Conservation (phyloP, 805 yeast species). For the Kuraishia molischiana region DNA sequence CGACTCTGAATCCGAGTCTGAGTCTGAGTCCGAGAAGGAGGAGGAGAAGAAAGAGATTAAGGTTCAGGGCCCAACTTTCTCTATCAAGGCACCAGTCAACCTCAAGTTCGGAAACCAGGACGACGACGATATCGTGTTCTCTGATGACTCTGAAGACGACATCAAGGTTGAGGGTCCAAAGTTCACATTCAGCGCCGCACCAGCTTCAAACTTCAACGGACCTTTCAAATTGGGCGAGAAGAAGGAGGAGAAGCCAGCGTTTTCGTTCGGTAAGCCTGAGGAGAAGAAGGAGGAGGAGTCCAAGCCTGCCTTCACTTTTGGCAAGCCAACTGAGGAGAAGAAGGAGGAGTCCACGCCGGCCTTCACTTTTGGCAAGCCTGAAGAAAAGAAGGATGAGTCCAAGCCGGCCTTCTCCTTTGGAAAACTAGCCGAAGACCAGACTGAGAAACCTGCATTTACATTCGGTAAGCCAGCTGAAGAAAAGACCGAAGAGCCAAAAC, state of each 20-base stretch:
- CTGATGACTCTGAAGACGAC: conserved; percentile 51
- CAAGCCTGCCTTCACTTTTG: conserved; percentile 13
- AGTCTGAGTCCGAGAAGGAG: conserved; percentile 38
- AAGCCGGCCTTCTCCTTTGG: conserved; percentile 17
- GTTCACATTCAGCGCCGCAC: conserved; percentile 37
- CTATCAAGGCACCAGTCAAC: conserved; percentile 33
- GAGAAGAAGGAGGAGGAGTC: conserved; percentile 7
- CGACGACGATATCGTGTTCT: conserved; percentile 14
- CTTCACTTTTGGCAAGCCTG: conserved; percentile 12
- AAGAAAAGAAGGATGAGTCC: conserved; percentile 8
- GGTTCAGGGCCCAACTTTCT: conserved; percentile 65
- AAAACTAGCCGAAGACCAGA: too few species aligned
- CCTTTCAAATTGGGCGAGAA: conserved; percentile 11
- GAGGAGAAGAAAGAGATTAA: too few species aligned
- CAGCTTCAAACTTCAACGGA: conserved; percentile 15
- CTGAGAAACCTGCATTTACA: too few species aligned
- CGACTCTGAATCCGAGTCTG: conserved; percentile 22
- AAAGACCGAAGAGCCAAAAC: too few species aligned
- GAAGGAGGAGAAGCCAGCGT: conserved; percentile 9
- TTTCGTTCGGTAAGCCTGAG: conserved; percentile 11
- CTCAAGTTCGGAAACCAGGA: conserved; percentile 30
- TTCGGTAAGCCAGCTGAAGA: too few species aligned
- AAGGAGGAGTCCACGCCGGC: conserved; percentile 7
- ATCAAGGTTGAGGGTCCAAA: conserved; percentile 66
- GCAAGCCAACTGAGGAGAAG: conserved; percentile 3